These are phyloP conservation scores for Phytophthora syringae DNA, from an alignment of 352 stramenopile species.

Conservation along the genomic window DNA sequence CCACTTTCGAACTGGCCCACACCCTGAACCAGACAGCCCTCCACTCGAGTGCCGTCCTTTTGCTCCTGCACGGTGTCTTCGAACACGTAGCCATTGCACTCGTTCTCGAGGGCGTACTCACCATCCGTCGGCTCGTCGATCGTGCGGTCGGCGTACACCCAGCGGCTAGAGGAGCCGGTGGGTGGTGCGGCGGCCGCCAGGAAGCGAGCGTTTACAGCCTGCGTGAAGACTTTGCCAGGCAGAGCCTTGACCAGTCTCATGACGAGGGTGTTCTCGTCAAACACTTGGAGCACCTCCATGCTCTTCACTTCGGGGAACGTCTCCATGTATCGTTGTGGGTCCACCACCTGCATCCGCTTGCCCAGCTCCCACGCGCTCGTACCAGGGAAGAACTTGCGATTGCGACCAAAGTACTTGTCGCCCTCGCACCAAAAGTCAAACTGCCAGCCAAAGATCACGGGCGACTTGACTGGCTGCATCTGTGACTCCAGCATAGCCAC, in stretches of 20 bases:
- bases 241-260: constrained; percentile 62
- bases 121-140: constrained; percentile 49
- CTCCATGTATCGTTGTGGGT: constrained; percentile 61
- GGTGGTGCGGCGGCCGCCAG: constrained; percentile 47
- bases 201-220: constrained; percentile 58
- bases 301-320: constrained; percentile 68
- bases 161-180: constrained; percentile 50
- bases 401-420: constrained; percentile 59
- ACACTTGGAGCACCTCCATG: constrained; percentile 51
- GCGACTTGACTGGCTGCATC: constrained; percentile 40
- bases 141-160: constrained; percentile 57
- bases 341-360: constrained; percentile 60
- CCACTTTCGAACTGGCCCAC: constrained; percentile 62
- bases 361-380: constrained; percentile 60
- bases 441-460: constrained; percentile 67
- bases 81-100: constrained; percentile 77
- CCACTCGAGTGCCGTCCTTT: constrained; percentile 42
- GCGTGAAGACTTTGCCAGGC: constrained; percentile 52
- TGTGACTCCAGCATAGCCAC: constrained; percentile 52
- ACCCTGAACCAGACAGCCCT: constrained; percentile 63
- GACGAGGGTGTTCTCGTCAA: constrained; percentile 61
- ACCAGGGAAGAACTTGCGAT: constrained; percentile 66
- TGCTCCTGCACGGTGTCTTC: constrained; percentile 50
- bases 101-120: constrained; percentile 57
- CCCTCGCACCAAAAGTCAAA: constrained; percentile 70